These are phyloP conservation scores for Eucalyptus victrix DNA, from an alignment of 345 rosid species.

Conservation along the genomic window DNA sequence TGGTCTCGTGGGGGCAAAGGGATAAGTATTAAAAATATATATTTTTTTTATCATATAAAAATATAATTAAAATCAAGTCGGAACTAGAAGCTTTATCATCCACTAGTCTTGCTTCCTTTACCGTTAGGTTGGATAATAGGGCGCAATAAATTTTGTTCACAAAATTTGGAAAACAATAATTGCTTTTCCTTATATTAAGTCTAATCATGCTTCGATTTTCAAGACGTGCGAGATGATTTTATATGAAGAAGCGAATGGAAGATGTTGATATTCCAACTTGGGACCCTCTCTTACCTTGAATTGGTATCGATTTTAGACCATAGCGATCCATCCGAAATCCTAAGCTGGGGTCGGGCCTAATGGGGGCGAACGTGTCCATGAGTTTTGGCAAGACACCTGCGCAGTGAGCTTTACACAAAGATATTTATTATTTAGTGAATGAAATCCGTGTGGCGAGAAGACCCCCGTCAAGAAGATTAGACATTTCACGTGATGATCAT, in stretches of 20 bases:
- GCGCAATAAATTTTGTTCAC: neutral
- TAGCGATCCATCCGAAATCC: neutral
- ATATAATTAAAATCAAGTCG: neutral
- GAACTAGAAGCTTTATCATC: neutral
- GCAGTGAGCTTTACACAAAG: neutral
- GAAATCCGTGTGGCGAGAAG: neutral
- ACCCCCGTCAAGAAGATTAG: neutral
- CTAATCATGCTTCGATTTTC: neutral
- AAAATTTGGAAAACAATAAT: neutral
- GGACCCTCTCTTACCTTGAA: neutral
- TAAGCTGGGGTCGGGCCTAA: neutral
- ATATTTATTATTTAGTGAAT: neutral
- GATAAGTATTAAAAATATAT: neutral
- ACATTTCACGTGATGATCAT: neutral
- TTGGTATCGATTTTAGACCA: neutral
- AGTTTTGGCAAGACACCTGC: neutral
- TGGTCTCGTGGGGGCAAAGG: neutral
- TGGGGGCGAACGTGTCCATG: neutral
- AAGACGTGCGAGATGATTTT: neutral
- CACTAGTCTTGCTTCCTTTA: neutral
- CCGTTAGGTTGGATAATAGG: neutral
- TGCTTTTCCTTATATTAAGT: neutral
- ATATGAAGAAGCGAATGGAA: neutral
- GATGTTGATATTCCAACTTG: neutral
- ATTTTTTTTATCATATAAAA: neutral